Evolutionary conservation across 495 filamentous ascomycete genomes (phyloP).

Genomic region (Durotheca rogersii): DNA sequence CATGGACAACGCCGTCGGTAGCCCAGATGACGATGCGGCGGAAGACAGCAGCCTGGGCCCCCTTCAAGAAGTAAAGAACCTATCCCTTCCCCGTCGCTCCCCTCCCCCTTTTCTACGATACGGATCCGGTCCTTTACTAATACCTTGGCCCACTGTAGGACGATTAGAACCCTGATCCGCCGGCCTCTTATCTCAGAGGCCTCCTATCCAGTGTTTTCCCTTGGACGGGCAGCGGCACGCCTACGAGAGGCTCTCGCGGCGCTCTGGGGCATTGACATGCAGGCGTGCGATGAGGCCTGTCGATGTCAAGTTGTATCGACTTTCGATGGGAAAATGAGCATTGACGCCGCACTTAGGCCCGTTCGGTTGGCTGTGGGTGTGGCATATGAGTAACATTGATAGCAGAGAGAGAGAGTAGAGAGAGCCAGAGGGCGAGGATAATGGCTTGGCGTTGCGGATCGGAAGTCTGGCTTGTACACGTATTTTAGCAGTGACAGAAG

Average conservation of each 20-base stretch:
- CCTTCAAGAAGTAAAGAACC: constrained; percentile 17
- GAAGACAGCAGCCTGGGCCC: constrained; percentile 4
- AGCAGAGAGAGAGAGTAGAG: too few species aligned
- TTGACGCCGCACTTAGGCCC: not conserved
- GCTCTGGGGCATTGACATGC: too few species aligned
- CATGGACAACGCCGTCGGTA: constrained; percentile 19
- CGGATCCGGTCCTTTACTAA: constrained; percentile 25
- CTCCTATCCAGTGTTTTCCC: constrained; percentile 27
- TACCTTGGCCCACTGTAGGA: constrained; percentile 31
- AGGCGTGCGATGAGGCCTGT: too few species aligned
- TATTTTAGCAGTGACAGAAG: constrained; percentile 7
- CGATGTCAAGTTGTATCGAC: constrained; percentile 1
- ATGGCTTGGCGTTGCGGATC: constrained; percentile 22
- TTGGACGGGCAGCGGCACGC: constrained; percentile 16
- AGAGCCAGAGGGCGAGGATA: too few species aligned
- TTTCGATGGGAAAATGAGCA: not conserved
- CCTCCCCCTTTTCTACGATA: not conserved
- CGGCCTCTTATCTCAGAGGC: constrained; percentile 18
- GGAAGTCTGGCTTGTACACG: constrained; percentile 12
- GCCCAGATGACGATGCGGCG: constrained; percentile 3
- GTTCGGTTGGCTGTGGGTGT: not conserved
- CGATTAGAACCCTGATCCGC: constrained; percentile 27
- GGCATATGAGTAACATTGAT: not conserved
- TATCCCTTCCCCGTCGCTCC: not conserved
- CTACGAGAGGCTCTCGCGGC: constrained; percentile 1